Base-by-base conservation (phyloP, 2,329 filamentous ascomycete species). In the Fusarium multiceps region DNA sequence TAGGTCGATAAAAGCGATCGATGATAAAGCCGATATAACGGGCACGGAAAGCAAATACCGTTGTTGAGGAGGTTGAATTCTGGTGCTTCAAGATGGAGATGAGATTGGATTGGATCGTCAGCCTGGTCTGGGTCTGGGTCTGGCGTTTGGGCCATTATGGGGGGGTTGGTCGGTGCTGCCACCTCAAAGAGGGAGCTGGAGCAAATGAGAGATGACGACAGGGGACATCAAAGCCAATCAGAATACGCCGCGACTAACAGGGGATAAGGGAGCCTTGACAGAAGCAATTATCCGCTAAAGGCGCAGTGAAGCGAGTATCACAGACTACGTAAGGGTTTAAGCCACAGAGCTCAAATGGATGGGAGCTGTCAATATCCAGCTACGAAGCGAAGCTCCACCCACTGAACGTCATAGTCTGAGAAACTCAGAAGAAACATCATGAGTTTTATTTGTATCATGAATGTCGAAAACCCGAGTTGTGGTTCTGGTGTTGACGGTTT, bases 151-250 rank as follows among this genome's bases (percentile, higher is more conserved):
- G 45, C 67, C 55, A 71, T 57, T 72, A 70, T 72, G 56, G 63
- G 72, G 69, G 69, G 68, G 59, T 69, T 69, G 68, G 70, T 71
- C 64, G 72, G 68, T 72, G 71, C 70, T 75, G 71, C 66, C 63
- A 63, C 64, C 62, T 61, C 48, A 50, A 50, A 50, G 48, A 50
- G 21, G 46, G 60, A 63, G 68, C 62, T 60, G 40, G 43, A 63
- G 53, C 62, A 68, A 72, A 69, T 74, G 66, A 67, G 55, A 66
- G 48, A 37, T 50, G 63, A 59, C 49, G 62, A 55, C 45, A 40
- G 48, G 55, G 51, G 50, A 28, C 21, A 32, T n/a, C 21, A 40
- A 21, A 21, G 54, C 73, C 73, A 75, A 74, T 68, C 73, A 75
- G 59, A 60, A 68, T 67, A 45, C 49, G 45, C 62, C 57, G 55